These are phyloP conservation scores for Mycosphaerella sp. DNA, from an alignment of 2,329 filamentous ascomycete species.

Conservation along the genomic window DNA sequence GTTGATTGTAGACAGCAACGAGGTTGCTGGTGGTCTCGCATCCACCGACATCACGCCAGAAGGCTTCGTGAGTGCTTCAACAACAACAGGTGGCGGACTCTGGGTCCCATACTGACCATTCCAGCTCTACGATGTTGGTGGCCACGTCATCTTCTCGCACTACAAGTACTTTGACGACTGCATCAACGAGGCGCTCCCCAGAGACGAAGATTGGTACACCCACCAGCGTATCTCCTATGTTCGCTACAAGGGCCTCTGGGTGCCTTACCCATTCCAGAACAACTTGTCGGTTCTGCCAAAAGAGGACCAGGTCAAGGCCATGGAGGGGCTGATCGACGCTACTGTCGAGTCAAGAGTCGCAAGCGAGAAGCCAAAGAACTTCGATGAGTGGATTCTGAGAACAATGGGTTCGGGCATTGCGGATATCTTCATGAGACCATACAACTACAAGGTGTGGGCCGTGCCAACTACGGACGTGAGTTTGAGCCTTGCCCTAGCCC, in stretches of 20 bases:
- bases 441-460: conserved; percentile 99
- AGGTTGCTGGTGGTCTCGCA: conserved; percentile 90
- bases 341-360: conserved; percentile 79
- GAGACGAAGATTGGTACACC: conserved; percentile 90
- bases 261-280: conserved; percentile 99
- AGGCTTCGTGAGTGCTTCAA: conserved; percentile 72
- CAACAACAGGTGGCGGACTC: not conserved
- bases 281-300: conserved; percentile 98
- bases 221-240: conserved; percentile 99
- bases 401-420: conserved; percentile 86
- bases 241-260: conserved; percentile 92
- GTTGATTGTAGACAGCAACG: conserved; percentile 89
- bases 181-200: conserved; percentile 92
- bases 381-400: conserved; percentile 96
- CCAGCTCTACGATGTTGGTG: conserved; percentile 96
- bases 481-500: not conserved
- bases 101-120: conserved; percentile 13
- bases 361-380: conserved; percentile 89
- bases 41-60: conserved; percentile 92
- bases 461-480: conserved; percentile 92
- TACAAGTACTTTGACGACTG: conserved; percentile 99
- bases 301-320: conserved; percentile 90
- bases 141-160: conserved; percentile 98
- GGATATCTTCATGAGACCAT: conserved; percentile 96
- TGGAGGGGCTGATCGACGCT: conserved; percentile 94